These are phyloP conservation scores for Omphalotus guepiniiformis DNA, from an alignment of 768 basidiomycete species.

Conservation along the genomic window DNA sequence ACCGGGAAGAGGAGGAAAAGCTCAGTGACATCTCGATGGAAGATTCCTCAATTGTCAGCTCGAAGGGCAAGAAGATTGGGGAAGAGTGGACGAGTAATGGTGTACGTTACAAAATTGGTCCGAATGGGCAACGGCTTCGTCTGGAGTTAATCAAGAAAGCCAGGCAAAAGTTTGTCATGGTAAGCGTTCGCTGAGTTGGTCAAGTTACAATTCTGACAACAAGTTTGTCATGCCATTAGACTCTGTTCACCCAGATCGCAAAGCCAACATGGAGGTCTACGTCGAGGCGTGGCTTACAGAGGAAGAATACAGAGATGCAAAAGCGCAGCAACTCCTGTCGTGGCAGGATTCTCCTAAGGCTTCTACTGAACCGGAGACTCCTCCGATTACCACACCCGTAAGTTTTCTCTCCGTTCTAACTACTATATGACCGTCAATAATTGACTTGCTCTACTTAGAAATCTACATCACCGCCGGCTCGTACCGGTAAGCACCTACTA, in stretches of 20 bases:
- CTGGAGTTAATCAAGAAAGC: conserved; percentile 70
- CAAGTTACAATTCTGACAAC: conserved; percentile 10
- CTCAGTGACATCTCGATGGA: conserved; percentile 45
- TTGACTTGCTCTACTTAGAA: conserved; percentile 1
- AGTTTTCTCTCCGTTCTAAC: conserved; percentile 13
- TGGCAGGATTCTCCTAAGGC: conserved; percentile 62
- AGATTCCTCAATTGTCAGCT: conserved; percentile 46
- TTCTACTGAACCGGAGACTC: conserved; percentile 38
- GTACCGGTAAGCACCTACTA: conserved; percentile 60
- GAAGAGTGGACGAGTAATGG: conserved; percentile 78
- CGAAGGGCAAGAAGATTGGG: conserved; percentile 56
- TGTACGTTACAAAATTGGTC: conserved; percentile 65
- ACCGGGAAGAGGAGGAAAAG: conserved; percentile 28
- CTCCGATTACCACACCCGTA: conserved; percentile 26
- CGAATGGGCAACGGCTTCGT: conserved; percentile 64
- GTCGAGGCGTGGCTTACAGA: conserved; percentile 81
- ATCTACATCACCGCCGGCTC: conserved; percentile 15
- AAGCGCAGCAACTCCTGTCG: conserved; percentile 53
- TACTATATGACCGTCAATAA: conserved; percentile 4
- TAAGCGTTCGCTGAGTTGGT: conserved; percentile 26
- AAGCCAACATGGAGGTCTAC: conserved; percentile 63
- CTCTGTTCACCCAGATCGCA: conserved; percentile 72
- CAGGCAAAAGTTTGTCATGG: conserved; percentile 70
- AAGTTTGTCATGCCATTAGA: conserved; percentile 55
- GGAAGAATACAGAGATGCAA: conserved; percentile 64